Percentiles rank a stretch among this genome's conserved stretches.
Evolutionary conservation across 2,329 filamentous ascomycete species (phyloP).

Genomic region (Dothistroma pini): DNA sequence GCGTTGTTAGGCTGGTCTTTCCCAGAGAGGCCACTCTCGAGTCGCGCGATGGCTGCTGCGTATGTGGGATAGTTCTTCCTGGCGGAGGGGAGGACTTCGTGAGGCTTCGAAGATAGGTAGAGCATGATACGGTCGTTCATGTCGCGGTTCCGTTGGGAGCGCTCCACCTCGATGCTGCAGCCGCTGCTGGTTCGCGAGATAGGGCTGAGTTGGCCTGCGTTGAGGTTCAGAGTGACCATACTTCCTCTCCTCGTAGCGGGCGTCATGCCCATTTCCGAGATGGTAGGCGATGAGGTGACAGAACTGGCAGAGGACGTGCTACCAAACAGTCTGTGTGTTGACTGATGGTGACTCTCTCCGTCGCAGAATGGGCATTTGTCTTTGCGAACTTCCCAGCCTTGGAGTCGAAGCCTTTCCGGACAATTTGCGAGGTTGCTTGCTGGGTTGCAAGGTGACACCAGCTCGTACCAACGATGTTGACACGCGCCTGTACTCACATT

Average conservation of each 20-base stretch:
- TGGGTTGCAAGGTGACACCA: slow-evolving; percentile 43
- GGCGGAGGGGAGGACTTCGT: slow-evolving; percentile 33
- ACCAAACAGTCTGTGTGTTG: slow-evolving; percentile 49
- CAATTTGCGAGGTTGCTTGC: slow-evolving; percentile 48
- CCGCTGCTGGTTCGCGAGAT: slow-evolving; percentile 31
- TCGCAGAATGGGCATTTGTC: slow-evolving; percentile 48
- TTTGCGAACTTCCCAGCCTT: slow-evolving; percentile 49
- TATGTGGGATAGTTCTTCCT: slow-evolving; percentile 33
- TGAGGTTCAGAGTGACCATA: slow-evolving; percentile 21
- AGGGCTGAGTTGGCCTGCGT: slow-evolving; percentile 18
- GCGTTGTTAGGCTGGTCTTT: background rate
- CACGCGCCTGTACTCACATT: slow-evolving; percentile 47
- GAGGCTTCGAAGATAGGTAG: slow-evolving; percentile 32
- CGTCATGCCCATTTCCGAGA: slow-evolving; percentile 18
- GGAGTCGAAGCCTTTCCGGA: slow-evolving; percentile 42
- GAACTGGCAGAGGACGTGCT: slow-evolving; percentile 40
- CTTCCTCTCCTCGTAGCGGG: slow-evolving; percentile 25
- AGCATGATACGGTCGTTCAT: slow-evolving; percentile 35
- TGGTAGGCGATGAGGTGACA: slow-evolving; percentile 25
- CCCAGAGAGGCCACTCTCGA: slow-evolving; percentile 4
- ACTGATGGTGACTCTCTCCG: slow-evolving; percentile 34
- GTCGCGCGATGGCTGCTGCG: slow-evolving; percentile 18
- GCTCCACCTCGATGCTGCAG: slow-evolving; percentile 28
- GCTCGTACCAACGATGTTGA: slow-evolving; percentile 50
- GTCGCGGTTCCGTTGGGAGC: slow-evolving; percentile 31